phyloP scores from a whole-genome alignment of 139 green algal species.

The Chlamydomonas schloesseri region DNA sequence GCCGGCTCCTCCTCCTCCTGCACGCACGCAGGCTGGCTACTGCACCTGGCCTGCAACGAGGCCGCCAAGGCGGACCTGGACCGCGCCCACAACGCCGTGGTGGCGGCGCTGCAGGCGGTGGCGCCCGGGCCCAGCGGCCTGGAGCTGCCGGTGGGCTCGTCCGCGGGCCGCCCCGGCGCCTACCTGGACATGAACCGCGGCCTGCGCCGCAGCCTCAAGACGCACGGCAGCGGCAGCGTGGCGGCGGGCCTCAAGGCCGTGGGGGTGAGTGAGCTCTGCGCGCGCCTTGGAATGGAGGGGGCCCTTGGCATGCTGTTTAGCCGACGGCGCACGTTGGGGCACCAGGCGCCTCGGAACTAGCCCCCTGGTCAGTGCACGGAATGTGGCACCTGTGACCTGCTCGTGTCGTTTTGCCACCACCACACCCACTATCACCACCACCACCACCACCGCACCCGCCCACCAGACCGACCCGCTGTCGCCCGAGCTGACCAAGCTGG shows the following conservation, averaged over 20 bases:
- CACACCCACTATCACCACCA: no score
- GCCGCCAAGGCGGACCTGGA: constrained; percentile 58
- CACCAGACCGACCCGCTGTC: constrained; percentile 13
- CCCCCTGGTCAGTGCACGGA: no score
- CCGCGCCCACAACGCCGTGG: constrained; percentile 54
- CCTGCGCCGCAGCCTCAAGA: constrained; percentile 64
- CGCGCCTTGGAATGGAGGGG: no score
- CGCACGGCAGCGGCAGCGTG: constrained; percentile 59
- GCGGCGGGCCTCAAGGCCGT: constrained; percentile 43
- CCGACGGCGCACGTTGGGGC: no score
- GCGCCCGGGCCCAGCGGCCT: constrained; percentile 28
- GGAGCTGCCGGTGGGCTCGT: constrained; percentile 45
- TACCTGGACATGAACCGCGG: constrained; percentile 57
- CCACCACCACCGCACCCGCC: no score
- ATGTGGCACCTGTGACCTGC: no score
- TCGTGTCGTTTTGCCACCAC: no score
- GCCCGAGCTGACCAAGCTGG: not conserved
- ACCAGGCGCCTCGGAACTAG: no score
- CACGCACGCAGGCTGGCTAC: constrained; percentile 63
- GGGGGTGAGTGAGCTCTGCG: not conserved
- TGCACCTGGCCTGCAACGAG: constrained; percentile 60
- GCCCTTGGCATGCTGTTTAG: no score
- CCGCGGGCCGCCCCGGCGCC: constrained; percentile 48
- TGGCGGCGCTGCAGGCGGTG: constrained; percentile 63
- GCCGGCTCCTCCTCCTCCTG: no score